Conservation (phyloP, 345 rosid species). For the Heritiera littoralis region DNA sequence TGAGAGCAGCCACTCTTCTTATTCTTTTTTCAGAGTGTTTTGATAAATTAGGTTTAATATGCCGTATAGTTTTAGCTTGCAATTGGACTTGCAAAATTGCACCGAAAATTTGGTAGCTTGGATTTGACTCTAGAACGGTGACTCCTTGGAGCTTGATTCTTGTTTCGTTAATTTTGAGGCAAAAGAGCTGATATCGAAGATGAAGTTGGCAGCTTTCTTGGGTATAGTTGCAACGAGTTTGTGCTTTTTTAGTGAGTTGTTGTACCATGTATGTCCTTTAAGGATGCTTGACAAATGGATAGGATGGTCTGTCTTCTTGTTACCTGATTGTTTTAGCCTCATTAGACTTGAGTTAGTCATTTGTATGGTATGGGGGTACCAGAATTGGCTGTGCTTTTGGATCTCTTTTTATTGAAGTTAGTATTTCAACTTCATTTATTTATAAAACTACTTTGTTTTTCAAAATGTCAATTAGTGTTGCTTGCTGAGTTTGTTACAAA, state of each 20-base stretch:
- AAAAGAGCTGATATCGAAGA: not conserved
- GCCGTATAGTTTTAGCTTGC: not conserved
- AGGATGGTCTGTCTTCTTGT: not conserved
- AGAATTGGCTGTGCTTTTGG: constrained; percentile 2
- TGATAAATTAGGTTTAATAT: not conserved
- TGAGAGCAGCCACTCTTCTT: not conserved
- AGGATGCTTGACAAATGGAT: not conserved
- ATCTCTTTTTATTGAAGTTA: not conserved
- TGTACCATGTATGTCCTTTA: not conserved
- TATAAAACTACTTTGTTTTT: not conserved
- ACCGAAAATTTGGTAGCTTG: not conserved
- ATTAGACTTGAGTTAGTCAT: constrained; percentile 1
- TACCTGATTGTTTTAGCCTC: not conserved
- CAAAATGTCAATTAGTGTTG: not conserved
- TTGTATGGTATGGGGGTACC: not conserved
- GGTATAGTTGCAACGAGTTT: not conserved
- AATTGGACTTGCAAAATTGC: not conserved
- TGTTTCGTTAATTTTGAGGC: not conserved
- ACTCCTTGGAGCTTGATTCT: not conserved
- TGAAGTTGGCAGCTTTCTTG: not conserved
- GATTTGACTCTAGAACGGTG: not conserved
- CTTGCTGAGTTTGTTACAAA: constrained; percentile 5
- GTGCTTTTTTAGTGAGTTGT: not conserved
- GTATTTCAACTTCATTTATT: not conserved
- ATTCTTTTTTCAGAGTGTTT: not conserved